Evolutionary conservation across 805 yeast genomes (phyloP).

Genomic region (Candida bentonensis): DNA sequence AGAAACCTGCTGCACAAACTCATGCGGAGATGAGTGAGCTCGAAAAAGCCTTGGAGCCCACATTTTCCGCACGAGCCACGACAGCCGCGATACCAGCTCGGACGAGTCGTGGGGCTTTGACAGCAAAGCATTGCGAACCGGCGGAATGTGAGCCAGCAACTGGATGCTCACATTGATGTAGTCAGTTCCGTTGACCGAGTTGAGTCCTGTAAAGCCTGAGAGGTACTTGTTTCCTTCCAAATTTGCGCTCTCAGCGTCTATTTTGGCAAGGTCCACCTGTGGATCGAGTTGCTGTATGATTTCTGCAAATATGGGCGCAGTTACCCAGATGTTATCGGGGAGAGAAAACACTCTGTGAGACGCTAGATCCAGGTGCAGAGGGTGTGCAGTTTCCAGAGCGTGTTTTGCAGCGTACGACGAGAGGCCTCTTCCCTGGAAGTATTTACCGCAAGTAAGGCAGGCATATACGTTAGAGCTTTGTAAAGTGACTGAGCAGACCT

Average conservation of each 20-base stretch:
- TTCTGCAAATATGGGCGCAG: slow-evolving; percentile 31
- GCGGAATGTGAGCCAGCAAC: slow-evolving; percentile 36
- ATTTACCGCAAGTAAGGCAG: slow-evolving; percentile 63
- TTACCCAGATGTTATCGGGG: slow-evolving; percentile 46
- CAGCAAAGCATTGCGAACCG: slow-evolving; percentile 35
- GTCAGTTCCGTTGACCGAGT: slow-evolving; percentile 36
- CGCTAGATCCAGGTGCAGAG: slow-evolving; percentile 42
- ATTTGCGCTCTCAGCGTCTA: slow-evolving; percentile 7
- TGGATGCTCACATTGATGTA: slow-evolving; percentile 47
- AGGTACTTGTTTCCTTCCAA: slow-evolving; percentile 31
- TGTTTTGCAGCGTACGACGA: slow-evolving; percentile 58
- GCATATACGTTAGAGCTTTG: slow-evolving; percentile 51
- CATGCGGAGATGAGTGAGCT: slow-evolving; percentile 54
- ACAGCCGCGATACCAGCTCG: slow-evolving; percentile 31
- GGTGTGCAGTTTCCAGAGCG: slow-evolving; percentile 48
- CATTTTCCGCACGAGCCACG: slow-evolving; percentile 37
- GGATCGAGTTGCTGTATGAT: slow-evolving; percentile 44
- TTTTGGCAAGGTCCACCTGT: slow-evolving; percentile 6
- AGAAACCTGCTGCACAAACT: slow-evolving; percentile 38
- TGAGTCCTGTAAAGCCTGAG: slow-evolving; percentile 57
- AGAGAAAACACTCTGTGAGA: slow-evolving; percentile 37
- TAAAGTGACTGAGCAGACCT: slow-evolving; percentile 49
- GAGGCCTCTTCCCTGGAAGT: slow-evolving; percentile 50
- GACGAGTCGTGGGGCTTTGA: slow-evolving; percentile 11
- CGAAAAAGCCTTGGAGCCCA: slow-evolving; percentile 53